phyloP scores from a whole-genome alignment of 176 grass and related monocot species.

The Panicum miliaceum region DNA sequence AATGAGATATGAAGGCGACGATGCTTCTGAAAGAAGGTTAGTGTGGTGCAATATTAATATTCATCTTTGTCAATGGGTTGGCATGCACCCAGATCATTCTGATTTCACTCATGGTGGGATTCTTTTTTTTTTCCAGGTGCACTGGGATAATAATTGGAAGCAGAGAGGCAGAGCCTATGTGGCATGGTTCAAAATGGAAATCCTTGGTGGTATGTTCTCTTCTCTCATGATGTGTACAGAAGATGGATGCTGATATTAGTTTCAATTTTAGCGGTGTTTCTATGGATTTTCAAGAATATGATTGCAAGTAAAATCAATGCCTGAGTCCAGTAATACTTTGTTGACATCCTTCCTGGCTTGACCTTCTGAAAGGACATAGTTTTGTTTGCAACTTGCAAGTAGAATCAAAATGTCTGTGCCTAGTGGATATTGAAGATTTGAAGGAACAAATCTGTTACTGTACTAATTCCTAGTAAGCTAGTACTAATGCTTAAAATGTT shows the following conservation, averaged over 20 bases:
- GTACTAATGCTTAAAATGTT: conserved; percentile 3
- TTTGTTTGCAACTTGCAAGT: neutral
- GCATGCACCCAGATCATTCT: neutral
- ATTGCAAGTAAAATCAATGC: conserved; percentile 4
- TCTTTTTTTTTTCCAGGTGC: conserved; percentile 54
- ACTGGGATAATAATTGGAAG: conserved; percentile 81
- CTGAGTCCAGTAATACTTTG: neutral
- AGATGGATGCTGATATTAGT: neutral
- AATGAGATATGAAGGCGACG: conserved; percentile 77
- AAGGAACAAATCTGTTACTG: neutral
- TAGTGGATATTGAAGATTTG: neutral
- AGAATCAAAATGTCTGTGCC: conserved; percentile 1
- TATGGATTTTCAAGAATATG: neutral
- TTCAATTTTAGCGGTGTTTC: neutral
- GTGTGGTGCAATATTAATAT: conserved; percentile 2
- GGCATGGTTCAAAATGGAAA: conserved; percentile 96
- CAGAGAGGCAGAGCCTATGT: conserved; percentile 65
- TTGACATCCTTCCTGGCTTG: neutral
- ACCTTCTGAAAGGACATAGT: conserved; percentile 1
- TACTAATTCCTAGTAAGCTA: neutral
- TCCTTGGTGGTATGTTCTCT: conserved; percentile 66
- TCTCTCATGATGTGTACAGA: conserved; percentile 27
- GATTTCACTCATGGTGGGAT: neutral
- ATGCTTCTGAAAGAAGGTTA: conserved; percentile 81
- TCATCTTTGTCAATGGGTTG: conserved; percentile 18